These are phyloP conservation scores for Somion occarium DNA, from an alignment of 1,284 basidiomycete species.

Conservation along the genomic window DNA sequence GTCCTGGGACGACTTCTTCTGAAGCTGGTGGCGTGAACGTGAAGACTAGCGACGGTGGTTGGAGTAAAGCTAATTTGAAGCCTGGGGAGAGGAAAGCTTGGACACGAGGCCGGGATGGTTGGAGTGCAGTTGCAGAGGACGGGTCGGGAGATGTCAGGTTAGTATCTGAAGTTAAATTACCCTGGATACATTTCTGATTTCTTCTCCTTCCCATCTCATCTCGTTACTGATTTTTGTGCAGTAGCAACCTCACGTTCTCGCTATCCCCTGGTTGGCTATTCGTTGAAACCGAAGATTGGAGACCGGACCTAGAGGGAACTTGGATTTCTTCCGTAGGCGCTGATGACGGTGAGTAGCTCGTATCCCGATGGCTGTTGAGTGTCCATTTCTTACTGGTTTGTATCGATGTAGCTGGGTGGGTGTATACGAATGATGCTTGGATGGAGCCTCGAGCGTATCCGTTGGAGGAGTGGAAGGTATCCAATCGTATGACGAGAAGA, in stretches of 20 bases:
- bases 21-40: background rate
- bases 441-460: conserved; percentile 39
- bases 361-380: background rate
- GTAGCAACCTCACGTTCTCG: conserved; percentile 74
- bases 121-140: conserved; percentile 48
- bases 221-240: conserved; percentile 24
- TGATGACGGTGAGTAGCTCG: conserved; percentile 37
- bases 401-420: conserved; percentile 74
- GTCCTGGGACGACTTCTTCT: conserved; percentile 19
- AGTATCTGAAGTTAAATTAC: conserved; percentile 22
- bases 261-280: conserved; percentile 67
- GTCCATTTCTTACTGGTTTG: conserved; percentile 1
- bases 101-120: conserved; percentile 71
- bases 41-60: conserved; percentile 31
- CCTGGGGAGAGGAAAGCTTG: conserved; percentile 55
- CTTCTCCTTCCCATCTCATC: conserved; percentile 5
- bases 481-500: conserved; percentile 53
- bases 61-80: conserved; percentile 55
- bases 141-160: conserved; percentile 58
- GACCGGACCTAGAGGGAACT: conserved; percentile 51
- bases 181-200: background rate
- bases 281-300: conserved; percentile 72
- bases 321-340: conserved; percentile 46
- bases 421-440: conserved; percentile 75
- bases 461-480: conserved; percentile 36